A percentile compares a stretch with the other conserved stretches of the same genome.
phyloP scores from a whole-genome alignment of 345 rosid genomes.

The Brassica cretica region DNA sequence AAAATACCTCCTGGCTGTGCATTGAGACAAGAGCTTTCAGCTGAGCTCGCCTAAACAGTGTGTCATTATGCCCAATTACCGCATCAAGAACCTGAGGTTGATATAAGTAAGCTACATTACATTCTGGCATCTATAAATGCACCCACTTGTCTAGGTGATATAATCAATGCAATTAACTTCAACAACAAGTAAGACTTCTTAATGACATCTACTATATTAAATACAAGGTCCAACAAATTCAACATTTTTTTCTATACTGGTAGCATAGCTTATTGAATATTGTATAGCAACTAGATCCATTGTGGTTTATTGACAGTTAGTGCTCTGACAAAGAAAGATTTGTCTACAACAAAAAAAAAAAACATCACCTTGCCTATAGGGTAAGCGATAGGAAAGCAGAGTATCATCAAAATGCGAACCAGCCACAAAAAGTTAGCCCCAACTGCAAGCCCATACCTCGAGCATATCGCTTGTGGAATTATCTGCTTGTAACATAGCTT shows the following conservation, averaged over 20 bases:
- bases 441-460: constrained; percentile 76
- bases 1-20: constrained; percentile 73
- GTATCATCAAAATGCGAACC: constrained; percentile 65
- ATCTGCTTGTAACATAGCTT: constrained; percentile 43
- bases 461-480: constrained; percentile 82
- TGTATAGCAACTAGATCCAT: background rate
- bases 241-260: background rate
- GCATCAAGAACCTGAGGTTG: constrained; percentile 64
- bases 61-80: constrained; percentile 67
- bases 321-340: constrained; percentile 10
- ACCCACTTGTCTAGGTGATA: constrained; percentile 8
- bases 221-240: background rate
- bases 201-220: background rate
- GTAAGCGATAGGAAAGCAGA: constrained; percentile 74
- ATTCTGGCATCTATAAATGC: constrained; percentile 7
- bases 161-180: constrained; percentile 17
- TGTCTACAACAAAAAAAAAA: too few species aligned
- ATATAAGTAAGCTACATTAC: background rate
- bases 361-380: constrained; percentile 76
- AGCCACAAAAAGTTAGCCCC: constrained; percentile 79
- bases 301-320: background rate
- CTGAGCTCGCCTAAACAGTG: constrained; percentile 78
- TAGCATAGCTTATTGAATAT: background rate
- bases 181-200: background rate
- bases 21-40: constrained; percentile 83